Evolutionary conservation across 345 rosid species (phyloP).

Genomic region (Lumnitzera littorea): DNA sequence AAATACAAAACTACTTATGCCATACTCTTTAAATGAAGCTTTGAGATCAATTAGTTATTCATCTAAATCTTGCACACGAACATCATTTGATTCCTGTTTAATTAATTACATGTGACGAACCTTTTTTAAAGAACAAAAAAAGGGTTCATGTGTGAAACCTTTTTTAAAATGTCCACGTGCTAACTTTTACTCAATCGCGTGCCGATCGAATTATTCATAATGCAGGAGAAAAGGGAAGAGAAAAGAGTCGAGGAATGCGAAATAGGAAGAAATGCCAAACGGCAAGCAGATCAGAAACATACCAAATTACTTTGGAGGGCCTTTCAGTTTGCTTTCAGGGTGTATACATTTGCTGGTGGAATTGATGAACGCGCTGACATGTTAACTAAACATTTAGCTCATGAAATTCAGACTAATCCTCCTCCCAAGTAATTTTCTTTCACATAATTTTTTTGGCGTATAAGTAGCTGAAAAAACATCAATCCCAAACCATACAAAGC

Average conservation of each 20-base stretch:
- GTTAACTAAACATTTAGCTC: conserved; percentile 72
- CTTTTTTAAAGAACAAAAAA: too few species aligned
- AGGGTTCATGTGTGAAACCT: too few species aligned
- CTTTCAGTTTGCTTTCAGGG: conserved; percentile 78
- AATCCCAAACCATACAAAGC: too few species aligned
- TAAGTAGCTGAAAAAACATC: too few species aligned
- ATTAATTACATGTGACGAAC: neutral
- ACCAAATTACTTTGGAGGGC: conserved; percentile 74
- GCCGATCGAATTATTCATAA: neutral
- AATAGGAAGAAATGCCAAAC: conserved; percentile 12
- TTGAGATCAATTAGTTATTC: too few species aligned
- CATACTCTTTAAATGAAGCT: too few species aligned
- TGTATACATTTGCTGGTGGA: conserved; percentile 82
- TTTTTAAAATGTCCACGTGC: neutral
- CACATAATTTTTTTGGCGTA: too few species aligned
- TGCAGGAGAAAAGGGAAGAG: conserved; percentile 60
- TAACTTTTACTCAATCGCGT: too few species aligned
- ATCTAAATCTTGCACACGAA: too few species aligned
- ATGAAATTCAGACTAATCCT: conserved; percentile 55
- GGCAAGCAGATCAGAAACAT: conserved; percentile 20
- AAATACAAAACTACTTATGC: too few species aligned
- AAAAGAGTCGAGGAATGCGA: conserved; percentile 23
- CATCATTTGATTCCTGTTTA: neutral
- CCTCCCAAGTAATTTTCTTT: conserved; percentile 16
- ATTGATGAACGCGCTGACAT: conserved; percentile 77